Percentiles rank a stretch among this genome's conserved stretches.
Conservation (phyloP, 106 monocot species). For the Acorus calamus region DNA sequence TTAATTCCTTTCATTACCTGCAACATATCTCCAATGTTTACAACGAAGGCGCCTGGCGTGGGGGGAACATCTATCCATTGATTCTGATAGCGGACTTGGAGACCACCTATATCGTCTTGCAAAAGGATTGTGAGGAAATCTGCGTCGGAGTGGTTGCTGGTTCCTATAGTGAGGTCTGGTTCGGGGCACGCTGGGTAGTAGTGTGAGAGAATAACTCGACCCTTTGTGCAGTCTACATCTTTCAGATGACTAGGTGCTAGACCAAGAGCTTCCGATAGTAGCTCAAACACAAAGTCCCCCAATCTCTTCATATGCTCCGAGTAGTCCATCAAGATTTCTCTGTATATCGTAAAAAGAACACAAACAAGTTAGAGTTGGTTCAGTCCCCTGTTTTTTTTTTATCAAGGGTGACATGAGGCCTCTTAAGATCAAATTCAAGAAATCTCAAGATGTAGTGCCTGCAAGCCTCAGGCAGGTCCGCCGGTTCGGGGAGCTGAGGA, state of each 20-base stretch:
- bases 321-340: slow-evolving; percentile 7
- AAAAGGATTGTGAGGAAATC: slow-evolving; percentile 9
- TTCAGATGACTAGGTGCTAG: slow-evolving; percentile 1
- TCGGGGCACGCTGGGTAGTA: slow-evolving; percentile 11
- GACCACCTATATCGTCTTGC: slow-evolving; percentile 7
- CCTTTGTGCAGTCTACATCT: slow-evolving; percentile 6
- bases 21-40: slow-evolving; percentile 1
- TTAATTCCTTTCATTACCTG: too few species aligned
- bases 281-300: slow-evolving; percentile 7
- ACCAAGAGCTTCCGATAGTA: slow-evolving; percentile 9
- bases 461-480: slow-evolving; percentile 33
- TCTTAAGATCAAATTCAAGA: background rate
- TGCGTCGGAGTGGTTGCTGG: slow-evolving; percentile 6
- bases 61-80: slow-evolving; percentile 11
- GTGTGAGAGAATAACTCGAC: background rate
- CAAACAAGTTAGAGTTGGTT: too few species aligned
- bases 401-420: too few species aligned
- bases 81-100: slow-evolving; percentile 4
- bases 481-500: slow-evolving; percentile 14
- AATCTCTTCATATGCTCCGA: slow-evolving; percentile 4
- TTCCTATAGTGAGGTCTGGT: slow-evolving; percentile 6
- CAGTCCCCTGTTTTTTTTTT: too few species aligned
- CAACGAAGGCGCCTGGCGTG: background rate
- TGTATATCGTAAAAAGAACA: slow-evolving; percentile 1
- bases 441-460: slow-evolving; percentile 17